Evolutionary conservation across 306 rosid species (phyloP), one percentile per base, ranked within the genome.

Genomic region (Begonia masoniana): DNA sequence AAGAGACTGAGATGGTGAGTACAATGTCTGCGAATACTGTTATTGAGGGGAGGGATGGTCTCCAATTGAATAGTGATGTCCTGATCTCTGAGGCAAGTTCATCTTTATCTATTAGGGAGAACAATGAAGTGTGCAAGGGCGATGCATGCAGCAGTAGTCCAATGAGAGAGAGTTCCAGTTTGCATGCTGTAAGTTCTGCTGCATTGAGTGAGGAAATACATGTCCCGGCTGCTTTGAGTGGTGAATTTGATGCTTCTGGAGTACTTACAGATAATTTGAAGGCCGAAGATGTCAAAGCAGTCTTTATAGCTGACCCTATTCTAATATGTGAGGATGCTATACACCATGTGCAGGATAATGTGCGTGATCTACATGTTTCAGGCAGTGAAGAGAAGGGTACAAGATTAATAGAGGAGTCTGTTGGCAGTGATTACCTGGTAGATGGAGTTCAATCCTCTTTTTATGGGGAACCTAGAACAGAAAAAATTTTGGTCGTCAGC

Each of bases 281-380:
- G 42, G 55, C 66, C 23, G 74, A 65, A n/a, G 41, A 5, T 47
- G 47, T 49, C 19, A 41, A 68, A 4, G 49, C 76, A 52, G 50
- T 65, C 65, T 68, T 62, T 66, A 47, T 56, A 54, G 67, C 56
- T 24, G 87, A 78, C 66, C 55, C 82, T 46, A 57, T 76, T 36
- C 74, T 50, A 65, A 56, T 57, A 56, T 57, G 69, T 43, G 76
- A 66, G 59, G 69, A 62, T 41, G 26, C 54, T 55, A 55, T 64
- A 53, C 59, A 54, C 51, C 59, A 49, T 16, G 45, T 56, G 52
- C 63, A 58, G n/a, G 76, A 24, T 52, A 72, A 57, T 50, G 62
- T 17, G 6, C 65, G 42, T 36, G 61, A 15, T 49, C 60, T 24
- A 54, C 71, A 80, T 59, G 59, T 51, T 36, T 63, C 85, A 43